Evolutionary conservation across 192 early-diverging fungal genomes (phyloP).

Genomic region (Pilobolus umbonatus): DNA sequence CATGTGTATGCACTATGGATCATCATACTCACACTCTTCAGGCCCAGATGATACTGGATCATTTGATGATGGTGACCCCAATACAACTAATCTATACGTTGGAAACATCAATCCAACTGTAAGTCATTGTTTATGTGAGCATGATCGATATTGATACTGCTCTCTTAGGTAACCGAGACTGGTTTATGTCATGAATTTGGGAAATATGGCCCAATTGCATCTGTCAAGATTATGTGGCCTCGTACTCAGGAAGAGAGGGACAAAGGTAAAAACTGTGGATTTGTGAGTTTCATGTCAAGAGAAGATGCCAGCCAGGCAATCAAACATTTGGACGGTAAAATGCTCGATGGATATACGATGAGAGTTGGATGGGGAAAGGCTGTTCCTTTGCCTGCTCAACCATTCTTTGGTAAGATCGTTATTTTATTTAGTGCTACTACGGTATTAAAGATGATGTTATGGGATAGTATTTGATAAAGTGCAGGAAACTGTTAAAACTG

Average conservation of each 20-base stretch:
- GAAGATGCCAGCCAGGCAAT: slow-evolving; percentile 65
- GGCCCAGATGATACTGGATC: slow-evolving; percentile 36
- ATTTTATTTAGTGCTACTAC: background rate
- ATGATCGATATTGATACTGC: no score
- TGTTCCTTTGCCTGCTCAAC: slow-evolving; percentile 65
- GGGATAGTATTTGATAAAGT: slow-evolving; percentile 34
- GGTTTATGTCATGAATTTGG: slow-evolving; percentile 73
- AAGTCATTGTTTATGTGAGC: background rate
- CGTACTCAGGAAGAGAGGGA: slow-evolving; percentile 79
- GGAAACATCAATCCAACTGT: slow-evolving; percentile 69
- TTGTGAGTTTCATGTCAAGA: slow-evolving; percentile 88
- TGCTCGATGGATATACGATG: slow-evolving; percentile 52
- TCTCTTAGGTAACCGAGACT: slow-evolving; percentile 74
- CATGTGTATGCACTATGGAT: background rate
- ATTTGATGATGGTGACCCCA: slow-evolving; percentile 67
- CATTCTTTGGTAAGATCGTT: slow-evolving; percentile 58
- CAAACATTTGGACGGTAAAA: slow-evolving; percentile 67
- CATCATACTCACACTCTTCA: background rate
- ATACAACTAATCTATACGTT: slow-evolving; percentile 82
- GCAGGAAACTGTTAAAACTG: slow-evolving; percentile 28
- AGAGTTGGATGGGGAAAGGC: slow-evolving; percentile 84
- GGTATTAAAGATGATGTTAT: background rate
- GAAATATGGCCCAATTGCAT: slow-evolving; percentile 77
- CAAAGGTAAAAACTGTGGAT: slow-evolving; percentile 75
- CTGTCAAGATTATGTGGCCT: slow-evolving; percentile 96